A percentile compares a stretch with the other conserved stretches of the same genome.
phyloP scores from a whole-genome alignment of 192 early-diverging fungal species.

The Coemansia sp. region DNA sequence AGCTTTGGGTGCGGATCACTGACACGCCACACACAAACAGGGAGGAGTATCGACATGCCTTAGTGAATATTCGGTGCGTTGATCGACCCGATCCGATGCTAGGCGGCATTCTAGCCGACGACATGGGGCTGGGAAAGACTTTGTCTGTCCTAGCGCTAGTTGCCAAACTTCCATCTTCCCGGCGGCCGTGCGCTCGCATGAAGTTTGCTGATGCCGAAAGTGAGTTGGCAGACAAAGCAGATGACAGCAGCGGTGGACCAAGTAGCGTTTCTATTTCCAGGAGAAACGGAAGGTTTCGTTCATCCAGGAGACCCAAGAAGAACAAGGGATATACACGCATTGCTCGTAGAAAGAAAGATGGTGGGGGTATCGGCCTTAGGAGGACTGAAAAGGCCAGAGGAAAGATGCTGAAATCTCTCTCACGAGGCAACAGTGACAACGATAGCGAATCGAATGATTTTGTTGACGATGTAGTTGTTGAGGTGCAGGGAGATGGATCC shows the following conservation, averaged over 20 bases:
- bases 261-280: neutral
- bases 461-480: slow-evolving; percentile 15
- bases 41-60: slow-evolving; percentile 29
- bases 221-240: neutral
- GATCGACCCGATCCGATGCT: slow-evolving; percentile 31
- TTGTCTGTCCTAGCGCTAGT: slow-evolving; percentile 41
- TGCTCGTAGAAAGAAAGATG: slow-evolving; percentile 1
- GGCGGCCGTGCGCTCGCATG: slow-evolving; percentile 25
- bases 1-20: slow-evolving; percentile 31
- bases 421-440: slow-evolving; percentile 1
- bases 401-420: neutral
- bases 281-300: neutral
- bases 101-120: slow-evolving; percentile 51
- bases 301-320: neutral
- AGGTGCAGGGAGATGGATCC: neutral
- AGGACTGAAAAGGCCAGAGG: neutral
- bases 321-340: slow-evolving; percentile 11
- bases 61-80: slow-evolving; percentile 33
- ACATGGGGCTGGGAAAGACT: slow-evolving; percentile 56
- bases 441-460: slow-evolving; percentile 34
- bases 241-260: neutral
- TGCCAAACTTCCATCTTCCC: slow-evolving; percentile 14
- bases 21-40: neutral
- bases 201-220: slow-evolving; percentile 26
- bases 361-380: neutral